Conservation (phyloP, 2,329 filamentous ascomycete species). For the Fusarium staphyleae region DNA sequence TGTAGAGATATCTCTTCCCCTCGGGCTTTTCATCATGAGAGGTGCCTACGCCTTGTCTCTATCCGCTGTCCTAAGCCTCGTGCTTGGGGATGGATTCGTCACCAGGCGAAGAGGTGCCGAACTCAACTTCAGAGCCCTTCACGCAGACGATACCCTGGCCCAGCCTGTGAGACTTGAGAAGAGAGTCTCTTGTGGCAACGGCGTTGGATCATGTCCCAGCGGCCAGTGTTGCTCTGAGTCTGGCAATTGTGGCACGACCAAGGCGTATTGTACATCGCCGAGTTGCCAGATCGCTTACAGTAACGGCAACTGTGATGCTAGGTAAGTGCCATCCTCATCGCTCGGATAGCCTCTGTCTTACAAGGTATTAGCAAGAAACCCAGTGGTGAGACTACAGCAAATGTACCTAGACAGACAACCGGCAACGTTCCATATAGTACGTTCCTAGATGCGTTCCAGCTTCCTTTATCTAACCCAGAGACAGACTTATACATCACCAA, state of each 20-base stretch:
- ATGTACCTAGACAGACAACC: constrained; percentile 37
- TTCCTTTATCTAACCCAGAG: constrained; percentile 1
- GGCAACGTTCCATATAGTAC: constrained; percentile 47
- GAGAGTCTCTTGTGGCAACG: constrained; percentile 40
- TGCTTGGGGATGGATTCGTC: constrained; percentile 9
- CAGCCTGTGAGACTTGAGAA: constrained; percentile 1
- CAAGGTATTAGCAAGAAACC: constrained; percentile 38
- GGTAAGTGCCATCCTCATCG: constrained; percentile 36
- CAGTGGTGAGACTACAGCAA: constrained; percentile 40
- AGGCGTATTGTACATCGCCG: constrained; percentile 45
- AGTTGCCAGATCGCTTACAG: constrained; percentile 48
- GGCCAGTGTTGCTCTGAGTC: constrained; percentile 46
- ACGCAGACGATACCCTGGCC: not conserved
- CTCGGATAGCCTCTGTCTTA: not conserved
- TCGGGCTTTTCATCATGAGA: constrained; percentile 9
- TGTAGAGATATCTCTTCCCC: not conserved
- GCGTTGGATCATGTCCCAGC: constrained; percentile 40
- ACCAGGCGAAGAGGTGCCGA: constrained; percentile 12
- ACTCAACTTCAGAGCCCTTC: constrained; percentile 7
- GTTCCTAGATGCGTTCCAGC: not conserved
- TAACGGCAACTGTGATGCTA: constrained; percentile 46
- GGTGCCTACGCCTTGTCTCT: constrained; percentile 1
- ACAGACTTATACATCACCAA: constrained; percentile 45
- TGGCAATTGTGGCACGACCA: constrained; percentile 46
- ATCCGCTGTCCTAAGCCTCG: not conserved